Evolutionary conservation across 257 asterid species (phyloP).

Genomic region (Lavandula angustifolia): DNA sequence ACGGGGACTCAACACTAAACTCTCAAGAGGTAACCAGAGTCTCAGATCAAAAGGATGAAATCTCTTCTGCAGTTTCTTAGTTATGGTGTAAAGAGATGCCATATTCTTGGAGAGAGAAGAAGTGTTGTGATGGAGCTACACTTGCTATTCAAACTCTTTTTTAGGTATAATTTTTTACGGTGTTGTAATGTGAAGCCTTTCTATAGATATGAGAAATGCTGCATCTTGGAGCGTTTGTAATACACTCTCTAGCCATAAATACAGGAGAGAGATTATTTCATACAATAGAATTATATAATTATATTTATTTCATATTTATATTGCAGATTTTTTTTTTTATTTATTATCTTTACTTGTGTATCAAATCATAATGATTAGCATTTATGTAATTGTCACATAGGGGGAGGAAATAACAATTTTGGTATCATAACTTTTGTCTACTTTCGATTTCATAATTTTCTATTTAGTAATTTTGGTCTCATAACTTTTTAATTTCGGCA

Average conservation of each 20-base stretch:
- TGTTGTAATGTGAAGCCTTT: not conserved
- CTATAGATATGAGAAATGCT: not conserved
- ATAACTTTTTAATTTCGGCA: too few relatives aligned
- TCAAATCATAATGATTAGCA: too few relatives aligned
- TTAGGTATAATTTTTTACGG: not conserved
- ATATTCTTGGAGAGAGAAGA: constrained; percentile 5
- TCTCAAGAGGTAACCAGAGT: constrained; percentile 37
- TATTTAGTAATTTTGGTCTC: too few relatives aligned
- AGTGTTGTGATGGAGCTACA: constrained; percentile 16
- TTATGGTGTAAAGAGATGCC: constrained; percentile 12
- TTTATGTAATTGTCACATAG: too few relatives aligned
- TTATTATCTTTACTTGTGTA: too few relatives aligned
- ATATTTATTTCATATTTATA: not conserved
- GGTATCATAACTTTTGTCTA: too few relatives aligned
- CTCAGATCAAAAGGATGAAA: constrained; percentile 50
- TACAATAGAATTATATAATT: not conserved
- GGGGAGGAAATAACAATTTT: too few relatives aligned
- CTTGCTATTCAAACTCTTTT: constrained; percentile 4
- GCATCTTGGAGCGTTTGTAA: not conserved
- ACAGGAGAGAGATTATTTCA: not conserved
- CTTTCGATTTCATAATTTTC: too few relatives aligned
- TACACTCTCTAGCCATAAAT: not conserved
- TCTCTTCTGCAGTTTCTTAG: constrained; percentile 44
- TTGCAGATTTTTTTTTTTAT: too few relatives aligned
- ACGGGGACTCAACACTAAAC: constrained; percentile 41